A percentile compares a stretch with the other conserved stretches of the same genome.
phyloP scores from a whole-genome alignment of 176 grass and related monocot species.

The Carex myosuroides region DNA sequence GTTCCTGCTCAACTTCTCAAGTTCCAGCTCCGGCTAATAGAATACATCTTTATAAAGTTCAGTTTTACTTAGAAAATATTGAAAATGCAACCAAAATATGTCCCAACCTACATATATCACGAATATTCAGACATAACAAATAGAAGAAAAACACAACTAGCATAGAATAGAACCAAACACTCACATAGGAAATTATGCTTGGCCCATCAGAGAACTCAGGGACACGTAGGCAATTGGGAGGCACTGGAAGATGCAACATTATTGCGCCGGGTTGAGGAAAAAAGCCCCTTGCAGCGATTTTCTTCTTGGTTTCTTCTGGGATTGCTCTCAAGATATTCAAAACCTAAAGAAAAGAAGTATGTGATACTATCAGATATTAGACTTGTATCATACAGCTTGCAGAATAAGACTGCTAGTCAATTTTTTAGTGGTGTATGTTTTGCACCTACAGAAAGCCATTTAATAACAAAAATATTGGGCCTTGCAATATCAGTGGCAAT shows the following conservation, averaged over 20 bases:
- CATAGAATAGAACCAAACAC: slow-evolving; percentile 29
- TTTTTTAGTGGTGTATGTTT: not conserved
- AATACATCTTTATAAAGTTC: not conserved
- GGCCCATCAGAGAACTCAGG: slow-evolving; percentile 81
- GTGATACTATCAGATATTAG: not conserved
- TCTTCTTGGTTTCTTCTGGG: slow-evolving; percentile 67
- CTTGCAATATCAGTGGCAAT: not conserved
- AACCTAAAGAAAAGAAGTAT: slow-evolving; percentile 38
- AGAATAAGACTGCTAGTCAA: not conserved
- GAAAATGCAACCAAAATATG: not conserved
- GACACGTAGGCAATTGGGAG: slow-evolving; percentile 79
- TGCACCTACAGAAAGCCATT: not conserved
- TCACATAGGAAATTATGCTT: slow-evolving; percentile 79
- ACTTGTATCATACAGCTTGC: not conserved
- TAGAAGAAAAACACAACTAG: not conserved
- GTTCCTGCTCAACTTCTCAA: not conserved
- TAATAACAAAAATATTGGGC: not conserved
- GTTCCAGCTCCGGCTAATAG: not conserved
- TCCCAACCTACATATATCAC: not conserved
- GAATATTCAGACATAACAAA: not conserved
- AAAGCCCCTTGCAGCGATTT: slow-evolving; percentile 55
- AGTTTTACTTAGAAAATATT: not conserved
- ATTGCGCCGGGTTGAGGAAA: slow-evolving; percentile 63
- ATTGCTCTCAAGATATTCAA: slow-evolving; percentile 77
- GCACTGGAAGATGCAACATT: slow-evolving; percentile 71